Percentiles rank a stretch among this genome's conserved stretches.
Evolutionary conservation across 2,329 filamentous ascomycete species (phyloP).

Genomic region (Aureobasidium subglaciale): DNA sequence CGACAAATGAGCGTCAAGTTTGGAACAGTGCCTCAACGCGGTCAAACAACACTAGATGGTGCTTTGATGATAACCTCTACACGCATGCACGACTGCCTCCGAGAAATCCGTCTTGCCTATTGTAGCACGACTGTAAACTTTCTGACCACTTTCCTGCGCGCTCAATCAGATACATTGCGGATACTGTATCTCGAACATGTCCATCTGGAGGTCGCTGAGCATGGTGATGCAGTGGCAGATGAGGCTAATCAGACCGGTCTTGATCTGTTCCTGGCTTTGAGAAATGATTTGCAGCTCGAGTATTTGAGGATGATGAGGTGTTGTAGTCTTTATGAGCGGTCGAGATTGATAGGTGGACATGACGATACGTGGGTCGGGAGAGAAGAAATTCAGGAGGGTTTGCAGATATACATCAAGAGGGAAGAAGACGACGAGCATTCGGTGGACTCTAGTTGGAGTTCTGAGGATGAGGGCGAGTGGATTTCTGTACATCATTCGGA

Average conservation of each 20-base stretch:
- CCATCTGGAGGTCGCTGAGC: background rate
- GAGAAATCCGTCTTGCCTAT: background rate
- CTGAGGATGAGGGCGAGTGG: conserved; percentile 1
- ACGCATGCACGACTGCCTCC: background rate
- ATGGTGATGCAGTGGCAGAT: background rate
- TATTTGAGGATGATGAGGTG: background rate
- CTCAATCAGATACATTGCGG: background rate
- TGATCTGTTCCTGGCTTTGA: background rate
- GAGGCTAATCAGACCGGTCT: background rate
- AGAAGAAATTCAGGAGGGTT: background rate
- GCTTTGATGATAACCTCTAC: too few species aligned
- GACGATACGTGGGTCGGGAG: background rate
- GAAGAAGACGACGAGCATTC: conserved; percentile 1
- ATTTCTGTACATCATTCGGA: background rate
- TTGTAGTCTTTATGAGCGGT: background rate
- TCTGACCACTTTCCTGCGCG: background rate
- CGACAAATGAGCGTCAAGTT: too few species aligned
- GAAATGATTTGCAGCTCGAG: background rate
- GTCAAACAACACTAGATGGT: too few species aligned
- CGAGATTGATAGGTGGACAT: conserved; percentile 1
- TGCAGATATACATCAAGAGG: background rate
- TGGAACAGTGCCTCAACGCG: too few species aligned
- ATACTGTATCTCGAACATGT: background rate
- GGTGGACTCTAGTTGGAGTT: background rate
- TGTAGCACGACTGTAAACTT: background rate